Percentiles rank a stretch among this genome's conserved stretches.
Evolutionary conservation across 176 grass and related monocot genomes (phyloP).

Genomic region (Avena insularis): DNA sequence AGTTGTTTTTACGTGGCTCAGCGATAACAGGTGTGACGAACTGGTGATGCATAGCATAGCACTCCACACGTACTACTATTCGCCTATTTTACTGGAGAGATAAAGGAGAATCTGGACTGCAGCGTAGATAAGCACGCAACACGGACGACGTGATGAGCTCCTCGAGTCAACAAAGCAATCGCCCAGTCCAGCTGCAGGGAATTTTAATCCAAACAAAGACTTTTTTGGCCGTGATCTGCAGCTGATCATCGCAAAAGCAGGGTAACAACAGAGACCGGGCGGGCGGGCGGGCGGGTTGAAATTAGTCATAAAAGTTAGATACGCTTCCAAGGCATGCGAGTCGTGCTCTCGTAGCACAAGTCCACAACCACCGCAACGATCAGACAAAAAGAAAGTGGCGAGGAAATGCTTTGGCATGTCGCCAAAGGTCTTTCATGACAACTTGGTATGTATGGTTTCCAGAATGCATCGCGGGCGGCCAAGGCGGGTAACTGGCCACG

Average conservation of each 20-base stretch:
- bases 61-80: not conserved
- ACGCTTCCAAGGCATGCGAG: not conserved
- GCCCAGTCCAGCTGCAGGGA: not conserved
- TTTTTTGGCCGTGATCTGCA: not conserved
- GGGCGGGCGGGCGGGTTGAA: not conserved
- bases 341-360: not conserved
- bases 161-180: slow-evolving; percentile 39
- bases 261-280: not conserved
- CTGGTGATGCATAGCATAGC: not conserved
- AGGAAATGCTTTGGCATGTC: not conserved
- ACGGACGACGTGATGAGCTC: not conserved
- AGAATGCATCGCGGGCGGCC: not conserved
- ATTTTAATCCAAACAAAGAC: not conserved
- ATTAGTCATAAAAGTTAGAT: slow-evolving; percentile 25
- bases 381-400: not conserved
- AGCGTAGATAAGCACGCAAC: not conserved
- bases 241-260: not conserved
- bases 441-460: not conserved
- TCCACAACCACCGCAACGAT: slow-evolving; percentile 13
- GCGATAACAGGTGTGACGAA: not conserved
- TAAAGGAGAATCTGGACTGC: not conserved
- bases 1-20: no score
- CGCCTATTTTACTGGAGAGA: not conserved
- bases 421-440: not conserved
- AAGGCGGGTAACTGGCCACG: not conserved